Base-by-base conservation (phyloP, 2,329 filamentous ascomycete species). In the Diaporthe ilicicola region DNA sequence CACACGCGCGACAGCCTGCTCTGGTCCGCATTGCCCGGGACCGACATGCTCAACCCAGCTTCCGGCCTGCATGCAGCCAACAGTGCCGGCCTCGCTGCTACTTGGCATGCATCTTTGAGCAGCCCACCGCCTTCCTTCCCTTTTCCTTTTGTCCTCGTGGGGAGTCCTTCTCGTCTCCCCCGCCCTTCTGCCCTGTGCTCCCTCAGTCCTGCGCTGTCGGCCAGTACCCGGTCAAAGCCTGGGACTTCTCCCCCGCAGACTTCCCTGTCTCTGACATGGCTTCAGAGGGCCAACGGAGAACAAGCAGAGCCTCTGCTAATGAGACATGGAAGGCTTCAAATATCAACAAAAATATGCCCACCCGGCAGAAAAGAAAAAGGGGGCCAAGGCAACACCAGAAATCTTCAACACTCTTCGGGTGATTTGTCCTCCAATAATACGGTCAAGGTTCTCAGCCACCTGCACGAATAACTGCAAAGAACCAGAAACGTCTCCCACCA, bases 381-480 rank as follows among this genome's bases (percentile, higher is more conserved):
- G 34, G 59, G n/a, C 44, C 29, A 37, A 50, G 48, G 59, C 42
- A n/a, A 50, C 29, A 50, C 19, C 27, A 48, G 19, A 48, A 37
- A 37, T 50, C 42, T 64, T 64, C 44, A 37, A 50, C 59, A 62
- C 42, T 42, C 59, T 62, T 62, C 59, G 59, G 44, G 29, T 50
- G 59, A 64, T 50, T 64, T 64, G 59, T 55, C 62, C 27, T 67
- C 51, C 62, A 68, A 46, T 67, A 22, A 69, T 15, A 66, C 65
- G 54, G 51, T 62, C 29, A 22, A 29, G 65, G 46, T n/a, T 29
- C n/a, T 32, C 61, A 29, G 61, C 51, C 66, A 70, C 50, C 66
- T 65, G 56, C 56, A 69, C 42, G 37, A 1, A 64, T 50, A 37
- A 15, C 42, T 64, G 59, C 59, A 64, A 37, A 19, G 4, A 64